A percentile compares a stretch with the other conserved stretches of the same genome.
These are phyloP conservation scores for Bruguiera parviflora DNA, from an alignment of 345 rosid species.

Conservation along the genomic window DNA sequence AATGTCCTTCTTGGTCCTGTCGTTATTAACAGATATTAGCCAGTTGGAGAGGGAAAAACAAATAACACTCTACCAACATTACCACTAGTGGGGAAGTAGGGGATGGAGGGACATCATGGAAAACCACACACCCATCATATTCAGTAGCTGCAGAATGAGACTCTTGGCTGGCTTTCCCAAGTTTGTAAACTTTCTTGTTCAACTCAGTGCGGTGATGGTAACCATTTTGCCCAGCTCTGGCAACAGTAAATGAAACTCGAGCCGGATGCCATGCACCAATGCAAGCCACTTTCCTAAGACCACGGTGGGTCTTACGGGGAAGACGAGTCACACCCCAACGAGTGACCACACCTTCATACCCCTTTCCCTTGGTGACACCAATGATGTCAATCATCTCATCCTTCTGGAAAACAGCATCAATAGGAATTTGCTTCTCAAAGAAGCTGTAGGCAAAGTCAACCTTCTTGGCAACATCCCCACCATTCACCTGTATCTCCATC, in stretches of 20 bases:
- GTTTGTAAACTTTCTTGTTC: conserved; percentile 77
- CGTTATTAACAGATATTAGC: background rate
- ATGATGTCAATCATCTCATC: conserved; percentile 84
- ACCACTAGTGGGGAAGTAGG: background rate
- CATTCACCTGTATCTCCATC: conserved; percentile 85
- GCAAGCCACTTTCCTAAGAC: conserved; percentile 91
- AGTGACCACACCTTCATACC: conserved; percentile 89
- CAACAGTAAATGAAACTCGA: conserved; percentile 78
- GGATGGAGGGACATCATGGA: background rate
- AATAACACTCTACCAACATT: too few species aligned
- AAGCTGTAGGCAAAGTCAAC: conserved; percentile 59
- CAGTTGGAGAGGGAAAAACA: too few species aligned
- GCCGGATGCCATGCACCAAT: conserved; percentile 96
- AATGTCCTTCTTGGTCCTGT: conserved; percentile 76
- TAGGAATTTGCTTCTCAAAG: conserved; percentile 78
- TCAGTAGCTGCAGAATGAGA: conserved; percentile 64
- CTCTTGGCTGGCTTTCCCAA: conserved; percentile 63
- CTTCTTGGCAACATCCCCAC: conserved; percentile 64
- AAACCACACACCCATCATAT: conserved; percentile 50
- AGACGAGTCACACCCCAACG: conserved; percentile 93
- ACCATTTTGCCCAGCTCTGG: conserved; percentile 92
- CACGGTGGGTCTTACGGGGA: conserved; percentile 80
- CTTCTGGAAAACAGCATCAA: conserved; percentile 75
- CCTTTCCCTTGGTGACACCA: conserved; percentile 84
- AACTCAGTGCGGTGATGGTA: conserved; percentile 83